These are phyloP conservation scores for Scolecobasidium constrictum DNA, from an alignment of 2,329 filamentous ascomycete species.

Conservation along the genomic window DNA sequence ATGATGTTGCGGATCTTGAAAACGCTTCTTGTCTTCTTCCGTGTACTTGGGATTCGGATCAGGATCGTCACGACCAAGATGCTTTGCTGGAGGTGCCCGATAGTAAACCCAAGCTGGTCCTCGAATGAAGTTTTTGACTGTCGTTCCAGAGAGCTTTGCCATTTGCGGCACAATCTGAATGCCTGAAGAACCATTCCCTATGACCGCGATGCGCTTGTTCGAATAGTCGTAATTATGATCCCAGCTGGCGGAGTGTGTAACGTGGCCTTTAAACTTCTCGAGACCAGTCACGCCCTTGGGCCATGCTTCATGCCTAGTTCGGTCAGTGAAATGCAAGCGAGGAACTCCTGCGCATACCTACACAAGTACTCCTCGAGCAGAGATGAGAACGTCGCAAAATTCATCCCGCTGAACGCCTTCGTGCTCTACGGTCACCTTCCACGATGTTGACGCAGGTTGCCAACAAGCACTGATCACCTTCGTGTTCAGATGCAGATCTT, in stretches of 20 bases:
- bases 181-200: constrained; percentile 21
- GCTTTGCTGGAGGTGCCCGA: background rate
- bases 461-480: background rate
- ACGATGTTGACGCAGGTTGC: background rate
- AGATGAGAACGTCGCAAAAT: background rate
- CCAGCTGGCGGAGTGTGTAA: too few relatives aligned
- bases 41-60: constrained; percentile 7
- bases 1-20: constrained; percentile 4
- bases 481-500: background rate
- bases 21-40: constrained; percentile 1
- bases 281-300: too few relatives aligned
- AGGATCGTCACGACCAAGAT: background rate
- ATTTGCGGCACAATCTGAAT: constrained; percentile 26
- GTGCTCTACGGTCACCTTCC: background rate
- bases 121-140: background rate
- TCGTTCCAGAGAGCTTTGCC: constrained; percentile 21
- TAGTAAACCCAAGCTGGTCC: constrained; percentile 5
- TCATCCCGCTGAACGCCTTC: too few relatives aligned
- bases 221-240: too few relatives aligned
- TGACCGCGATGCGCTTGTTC: constrained; percentile 19
- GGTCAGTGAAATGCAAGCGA: background rate
- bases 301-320: background rate
- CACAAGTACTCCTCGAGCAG: background rate
- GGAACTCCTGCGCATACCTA: background rate
- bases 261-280: too few relatives aligned